A percentile compares a stretch with the other conserved stretches of the same genome.
These are phyloP conservation scores for Plasmodium cynomolgi DNA, from an alignment of 169 alveolate genomes.

Conservation along the genomic window DNA sequence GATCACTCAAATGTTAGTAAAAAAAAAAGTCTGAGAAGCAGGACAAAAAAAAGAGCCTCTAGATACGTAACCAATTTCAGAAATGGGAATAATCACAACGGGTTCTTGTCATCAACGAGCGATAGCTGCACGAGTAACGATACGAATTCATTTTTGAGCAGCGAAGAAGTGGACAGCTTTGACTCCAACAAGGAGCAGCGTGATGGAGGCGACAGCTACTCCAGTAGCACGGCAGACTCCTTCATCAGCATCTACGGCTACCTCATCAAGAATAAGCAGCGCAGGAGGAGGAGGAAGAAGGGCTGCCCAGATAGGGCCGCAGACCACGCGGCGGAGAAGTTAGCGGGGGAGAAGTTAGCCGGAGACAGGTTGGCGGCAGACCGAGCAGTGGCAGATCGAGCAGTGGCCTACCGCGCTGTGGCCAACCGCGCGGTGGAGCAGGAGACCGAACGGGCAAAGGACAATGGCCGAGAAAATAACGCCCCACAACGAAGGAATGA, in stretches of 20 bases:
- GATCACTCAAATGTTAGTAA: slow-evolving; percentile 10
- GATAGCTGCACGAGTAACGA: slow-evolving; percentile 65
- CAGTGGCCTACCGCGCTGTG: too few species aligned
- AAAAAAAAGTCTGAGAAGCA: slow-evolving; percentile 11
- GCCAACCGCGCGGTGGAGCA: too few species aligned
- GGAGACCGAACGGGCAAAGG: neutral
- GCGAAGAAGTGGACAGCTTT: slow-evolving; percentile 38
- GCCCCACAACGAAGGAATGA: neutral
- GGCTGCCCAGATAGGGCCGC: neutral
- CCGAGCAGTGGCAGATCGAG: too few species aligned
- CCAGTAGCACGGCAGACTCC: slow-evolving; percentile 44
- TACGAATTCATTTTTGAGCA: slow-evolving; percentile 18
- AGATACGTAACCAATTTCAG: neutral
- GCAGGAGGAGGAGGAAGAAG: slow-evolving; percentile 12
- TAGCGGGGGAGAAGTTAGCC: neutral
- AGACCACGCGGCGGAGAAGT: neutral
- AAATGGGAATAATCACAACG: neutral
- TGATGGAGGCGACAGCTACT: neutral
- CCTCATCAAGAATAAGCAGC: slow-evolving; percentile 29
- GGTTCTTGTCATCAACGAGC: slow-evolving; percentile 34
- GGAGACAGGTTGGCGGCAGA: neutral
- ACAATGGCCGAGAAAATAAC: neutral
- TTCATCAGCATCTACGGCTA: slow-evolving; percentile 62
- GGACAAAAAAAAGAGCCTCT: neutral
- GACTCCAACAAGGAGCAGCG: slow-evolving; percentile 47